phyloP scores from a whole-genome alignment of 2,329 filamentous ascomycete species.

The Aspergillus puulaauensis region DNA sequence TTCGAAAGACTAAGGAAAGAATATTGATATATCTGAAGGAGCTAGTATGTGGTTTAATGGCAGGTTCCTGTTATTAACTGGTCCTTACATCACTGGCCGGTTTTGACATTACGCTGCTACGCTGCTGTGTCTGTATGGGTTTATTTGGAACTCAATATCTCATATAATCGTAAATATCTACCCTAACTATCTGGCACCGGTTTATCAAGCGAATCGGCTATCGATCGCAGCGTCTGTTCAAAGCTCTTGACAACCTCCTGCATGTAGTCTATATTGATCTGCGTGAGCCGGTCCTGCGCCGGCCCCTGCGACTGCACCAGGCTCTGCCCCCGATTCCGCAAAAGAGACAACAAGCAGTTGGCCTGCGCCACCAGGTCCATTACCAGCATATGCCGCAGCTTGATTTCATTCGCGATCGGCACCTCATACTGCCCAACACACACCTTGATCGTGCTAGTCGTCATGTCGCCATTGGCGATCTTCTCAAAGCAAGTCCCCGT shows the following conservation, averaged over 20 bases:
- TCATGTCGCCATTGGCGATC: neutral
- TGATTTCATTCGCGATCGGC: neutral
- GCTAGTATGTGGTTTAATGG: no score
- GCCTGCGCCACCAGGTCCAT: neutral
- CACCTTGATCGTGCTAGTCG: neutral
- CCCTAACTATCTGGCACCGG: neutral
- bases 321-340: neutral
- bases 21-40: no score
- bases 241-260: neutral
- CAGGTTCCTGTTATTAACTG: no score
- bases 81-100: no score
- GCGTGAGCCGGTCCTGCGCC: neutral
- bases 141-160: no score
- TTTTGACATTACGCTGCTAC: no score
- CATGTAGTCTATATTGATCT: neutral
- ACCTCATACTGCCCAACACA: neutral
- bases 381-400: neutral
- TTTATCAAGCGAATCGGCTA: neutral
- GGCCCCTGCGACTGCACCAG: neutral
- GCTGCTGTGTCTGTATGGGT: no score
- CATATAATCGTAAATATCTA: neutral
- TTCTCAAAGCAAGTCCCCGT: neutral
- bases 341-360: neutral
- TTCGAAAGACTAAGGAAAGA: no score
- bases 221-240: neutral